These are phyloP conservation scores for Coemansia sp. DNA, from an alignment of 192 early-diverging fungal genomes.

Conservation along the genomic window DNA sequence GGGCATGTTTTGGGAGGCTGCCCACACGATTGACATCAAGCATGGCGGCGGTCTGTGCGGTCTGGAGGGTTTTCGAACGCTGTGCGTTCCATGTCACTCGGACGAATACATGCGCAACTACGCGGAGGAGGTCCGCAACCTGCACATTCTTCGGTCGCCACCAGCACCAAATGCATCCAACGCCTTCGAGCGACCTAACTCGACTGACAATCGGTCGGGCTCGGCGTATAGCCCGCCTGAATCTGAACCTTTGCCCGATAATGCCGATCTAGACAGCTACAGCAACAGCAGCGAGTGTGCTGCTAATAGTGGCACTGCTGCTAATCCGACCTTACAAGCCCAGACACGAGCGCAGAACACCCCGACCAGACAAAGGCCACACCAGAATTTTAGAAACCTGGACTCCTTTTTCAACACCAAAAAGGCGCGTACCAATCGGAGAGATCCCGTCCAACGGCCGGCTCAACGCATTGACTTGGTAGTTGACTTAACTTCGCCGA, in stretches of 20 bases:
- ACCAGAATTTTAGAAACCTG: background rate
- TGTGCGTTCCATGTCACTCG: slow-evolving; percentile 50
- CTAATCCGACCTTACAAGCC: background rate
- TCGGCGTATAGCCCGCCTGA: too few relatives aligned
- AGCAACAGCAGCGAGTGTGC: background rate
- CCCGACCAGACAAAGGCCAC: slow-evolving; percentile 14
- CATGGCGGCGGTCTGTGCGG: slow-evolving; percentile 53
- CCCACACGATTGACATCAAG: slow-evolving; percentile 45
- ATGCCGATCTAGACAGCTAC: background rate
- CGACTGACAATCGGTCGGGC: too few relatives aligned
- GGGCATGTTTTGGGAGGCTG: slow-evolving; percentile 57
- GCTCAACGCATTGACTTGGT: slow-evolving; percentile 5
- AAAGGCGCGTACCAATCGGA: background rate
- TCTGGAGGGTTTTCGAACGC: slow-evolving; percentile 44
- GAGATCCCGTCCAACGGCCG: background rate
- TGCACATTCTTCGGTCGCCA: slow-evolving; percentile 24
- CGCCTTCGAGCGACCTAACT: too few relatives aligned
- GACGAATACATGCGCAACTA: slow-evolving; percentile 43
- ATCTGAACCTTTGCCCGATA: too few relatives aligned
- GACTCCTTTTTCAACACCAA: background rate
- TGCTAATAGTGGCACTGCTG: background rate
- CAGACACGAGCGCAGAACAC: slow-evolving; percentile 9
- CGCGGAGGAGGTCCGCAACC: slow-evolving; percentile 19
- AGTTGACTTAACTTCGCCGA: slow-evolving; percentile 28
- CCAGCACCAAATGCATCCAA: background rate